These are phyloP conservation scores for Debaryomycetaceae sp. DNA, from an alignment of 1,139 yeast species.

Conservation along the genomic window DNA sequence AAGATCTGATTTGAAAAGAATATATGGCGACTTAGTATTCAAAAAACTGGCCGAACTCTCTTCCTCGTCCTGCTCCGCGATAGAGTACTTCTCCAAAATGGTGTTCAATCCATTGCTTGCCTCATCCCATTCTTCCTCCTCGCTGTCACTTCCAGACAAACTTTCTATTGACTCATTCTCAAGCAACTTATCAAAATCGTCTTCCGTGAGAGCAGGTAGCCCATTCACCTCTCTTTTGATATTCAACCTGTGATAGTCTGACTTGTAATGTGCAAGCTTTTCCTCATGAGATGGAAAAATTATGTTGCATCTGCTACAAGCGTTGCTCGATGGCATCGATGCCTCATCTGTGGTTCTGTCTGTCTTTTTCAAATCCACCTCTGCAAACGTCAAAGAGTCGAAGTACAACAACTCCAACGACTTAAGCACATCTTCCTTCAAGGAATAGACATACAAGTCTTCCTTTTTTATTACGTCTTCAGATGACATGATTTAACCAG, in stretches of 20 bases:
- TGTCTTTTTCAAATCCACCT: constrained; percentile 1
- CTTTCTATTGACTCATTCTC: constrained; percentile 53
- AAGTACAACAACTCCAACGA: constrained; percentile 56
- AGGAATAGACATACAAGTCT: constrained; percentile 52
- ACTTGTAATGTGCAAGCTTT: constrained; percentile 51
- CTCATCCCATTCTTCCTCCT: constrained; percentile 15
- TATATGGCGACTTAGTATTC: constrained; percentile 62
- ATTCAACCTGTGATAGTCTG: constrained; percentile 62
- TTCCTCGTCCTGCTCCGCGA: constrained; percentile 16
- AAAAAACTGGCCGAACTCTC: constrained; percentile 46
- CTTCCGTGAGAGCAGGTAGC: constrained; percentile 48
- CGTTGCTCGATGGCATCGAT: not conserved
- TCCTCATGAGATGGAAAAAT: constrained; percentile 16
- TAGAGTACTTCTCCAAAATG: constrained; percentile 29
- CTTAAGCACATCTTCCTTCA: constrained; percentile 38
- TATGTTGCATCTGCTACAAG: constrained; percentile 13
- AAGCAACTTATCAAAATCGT: constrained; percentile 55
- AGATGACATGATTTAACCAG: not conserved
- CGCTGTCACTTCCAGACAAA: constrained; percentile 48
- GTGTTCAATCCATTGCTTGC: constrained; percentile 19
- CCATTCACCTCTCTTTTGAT: constrained; percentile 50
- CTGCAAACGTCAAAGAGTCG: constrained; percentile 41
- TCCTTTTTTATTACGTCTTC: constrained; percentile 15
- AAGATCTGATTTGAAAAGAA: constrained; percentile 49
- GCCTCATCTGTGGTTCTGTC: not conserved